These are phyloP conservation scores for Xylaria polymorpha DNA, from an alignment of 2,329 filamentous ascomycete genomes.

Conservation along the genomic window DNA sequence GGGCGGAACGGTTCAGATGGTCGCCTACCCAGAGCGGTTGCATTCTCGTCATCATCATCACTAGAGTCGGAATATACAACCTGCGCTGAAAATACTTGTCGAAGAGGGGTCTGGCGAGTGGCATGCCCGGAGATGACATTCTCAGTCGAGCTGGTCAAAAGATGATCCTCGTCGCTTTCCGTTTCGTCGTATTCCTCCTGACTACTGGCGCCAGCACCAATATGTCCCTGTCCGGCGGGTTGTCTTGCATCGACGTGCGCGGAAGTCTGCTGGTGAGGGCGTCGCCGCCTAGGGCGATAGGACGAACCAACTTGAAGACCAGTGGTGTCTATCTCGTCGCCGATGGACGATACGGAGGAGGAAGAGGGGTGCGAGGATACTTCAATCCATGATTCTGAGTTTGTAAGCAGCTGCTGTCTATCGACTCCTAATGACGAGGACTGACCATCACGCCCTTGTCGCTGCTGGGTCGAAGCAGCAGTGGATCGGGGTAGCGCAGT, in stretches of 20 bases:
- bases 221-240: constrained; percentile 50
- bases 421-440: constrained; percentile 28
- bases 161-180: constrained; percentile 85
- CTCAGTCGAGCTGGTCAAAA: constrained; percentile 70
- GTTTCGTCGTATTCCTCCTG: constrained; percentile 96
- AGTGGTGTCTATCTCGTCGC: constrained; percentile 90
- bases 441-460: constrained; percentile 48
- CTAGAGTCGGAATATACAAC: constrained; percentile 58
- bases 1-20: constrained; percentile 77
- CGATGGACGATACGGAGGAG: constrained; percentile 86
- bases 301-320: constrained; percentile 80
- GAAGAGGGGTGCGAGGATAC: constrained; percentile 93
- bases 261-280: constrained; percentile 52
- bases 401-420: constrained; percentile 42
- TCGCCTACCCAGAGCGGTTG: constrained; percentile 77
- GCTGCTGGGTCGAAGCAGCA: constrained; percentile 38
- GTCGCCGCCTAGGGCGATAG: constrained; percentile 69
- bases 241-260: constrained; percentile 46
- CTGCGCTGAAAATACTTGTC: constrained; percentile 53
- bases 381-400: constrained; percentile 93
- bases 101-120: constrained; percentile 51
- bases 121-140: constrained; percentile 54
- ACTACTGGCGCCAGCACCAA: constrained; percentile 69
- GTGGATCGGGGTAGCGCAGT: constrained; percentile 31
- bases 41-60: constrained; percentile 76